phyloP scores from a whole-genome alignment of 2,329 filamentous ascomycete genomes.

The Orbilia brochopaga region DNA sequence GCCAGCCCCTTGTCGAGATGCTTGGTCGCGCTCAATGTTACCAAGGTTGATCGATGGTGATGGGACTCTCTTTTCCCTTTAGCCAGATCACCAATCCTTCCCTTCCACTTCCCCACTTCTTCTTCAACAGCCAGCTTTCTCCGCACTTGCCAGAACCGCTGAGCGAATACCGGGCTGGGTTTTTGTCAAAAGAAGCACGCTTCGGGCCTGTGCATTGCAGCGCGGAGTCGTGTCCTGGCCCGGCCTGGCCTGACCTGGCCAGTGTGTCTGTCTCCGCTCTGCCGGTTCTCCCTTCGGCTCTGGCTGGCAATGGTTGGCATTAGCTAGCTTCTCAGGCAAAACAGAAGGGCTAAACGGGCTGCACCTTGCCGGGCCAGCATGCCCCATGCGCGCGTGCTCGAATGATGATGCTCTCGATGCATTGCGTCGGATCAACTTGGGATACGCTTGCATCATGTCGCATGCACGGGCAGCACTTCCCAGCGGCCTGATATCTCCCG shows the following conservation, averaged over 20 bases:
- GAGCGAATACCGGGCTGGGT: not conserved
- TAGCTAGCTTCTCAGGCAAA: constrained; percentile 31
- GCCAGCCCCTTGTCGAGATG: not conserved
- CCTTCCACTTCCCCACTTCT: not conserved
- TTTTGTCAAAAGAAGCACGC: too few relatives aligned
- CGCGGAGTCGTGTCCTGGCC: not conserved
- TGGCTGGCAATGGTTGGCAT: constrained; percentile 13
- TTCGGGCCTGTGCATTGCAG: not conserved
- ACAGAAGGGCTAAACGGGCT: constrained; percentile 48
- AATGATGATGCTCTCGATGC: not conserved
- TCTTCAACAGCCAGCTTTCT: not conserved
- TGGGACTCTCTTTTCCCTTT: not conserved
- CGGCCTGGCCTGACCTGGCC: too few relatives aligned
- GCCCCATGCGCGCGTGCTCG: not conserved
- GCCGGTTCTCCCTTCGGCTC: constrained; percentile 15
- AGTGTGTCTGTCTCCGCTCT: constrained; percentile 38
- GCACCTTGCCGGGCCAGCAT: constrained; percentile 35
- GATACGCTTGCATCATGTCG: constrained; percentile 1
- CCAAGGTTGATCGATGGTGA: not conserved
- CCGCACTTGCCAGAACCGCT: not conserved
- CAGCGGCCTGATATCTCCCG: not conserved
- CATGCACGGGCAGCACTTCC: not conserved
- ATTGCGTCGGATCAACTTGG: constrained; percentile 27
- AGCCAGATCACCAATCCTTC: constrained; percentile 1
- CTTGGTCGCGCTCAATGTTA: not conserved